Base-by-base conservation (phyloP, 2,329 filamentous ascomycete genomes). In the Xylariaceae sp. region DNA sequence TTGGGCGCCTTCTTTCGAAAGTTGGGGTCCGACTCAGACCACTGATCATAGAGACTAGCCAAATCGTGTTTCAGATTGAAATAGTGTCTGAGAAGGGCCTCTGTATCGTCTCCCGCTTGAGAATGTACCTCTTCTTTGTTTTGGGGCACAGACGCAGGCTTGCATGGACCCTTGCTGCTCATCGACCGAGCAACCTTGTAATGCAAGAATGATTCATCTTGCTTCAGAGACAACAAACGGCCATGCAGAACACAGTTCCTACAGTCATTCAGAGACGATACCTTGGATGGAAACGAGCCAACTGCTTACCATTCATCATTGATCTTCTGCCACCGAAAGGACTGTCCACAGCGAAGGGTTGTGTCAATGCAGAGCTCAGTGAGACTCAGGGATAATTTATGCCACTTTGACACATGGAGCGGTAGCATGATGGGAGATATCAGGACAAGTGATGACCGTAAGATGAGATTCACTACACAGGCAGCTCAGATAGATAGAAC, bases 331-430 rank as follows among this genome's bases (percentile, higher is more conserved):
- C 94, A 99, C 78, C 93, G 87, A 68, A 99, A 99, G 0, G 93
- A 96, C 73, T 99, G 94, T 2, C 94, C 94, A 73, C 94, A 99
- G 63, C 93, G 87, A 39, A 99, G 78, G 0, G 92, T 96, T 0
- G 93, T 99, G 68, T 96, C 91, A 65, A 99, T 92, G 72, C 91
- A 97, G 3, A 99, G 83, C 72, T 99, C 94, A 3, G 87, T 84
- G 39, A 96, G 77, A 61, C 81, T 89, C 47, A 97, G 78, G 23
- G 94, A 92, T 66, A 99, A 77, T 77, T 90, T 95, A 65, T 85
- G 85, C 94, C 94, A 99, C 72, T 90, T 88, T 13, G 87, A 80
- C n/a, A 85, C 78, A 35, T 80, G 80, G 53, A 73, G 73, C 53
- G 74, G 58, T 50, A 77, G 71, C 75, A 77, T 70, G n/a, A 2